These are phyloP conservation scores for Syzygium grande DNA, from an alignment of 345 rosid species.

Conservation along the genomic window DNA sequence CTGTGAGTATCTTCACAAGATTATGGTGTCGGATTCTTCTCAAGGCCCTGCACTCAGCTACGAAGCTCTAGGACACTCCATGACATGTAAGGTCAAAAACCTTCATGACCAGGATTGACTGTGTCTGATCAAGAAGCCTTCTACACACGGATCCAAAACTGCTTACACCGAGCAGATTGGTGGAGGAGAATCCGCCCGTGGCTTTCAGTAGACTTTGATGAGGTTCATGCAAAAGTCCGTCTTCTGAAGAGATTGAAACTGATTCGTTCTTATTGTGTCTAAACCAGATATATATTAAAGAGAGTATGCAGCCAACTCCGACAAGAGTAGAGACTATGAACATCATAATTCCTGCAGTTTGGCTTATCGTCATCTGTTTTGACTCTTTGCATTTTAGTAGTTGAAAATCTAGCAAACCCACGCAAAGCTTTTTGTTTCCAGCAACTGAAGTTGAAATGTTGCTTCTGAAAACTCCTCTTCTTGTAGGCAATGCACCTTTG, in stretches of 20 bases:
- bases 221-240: not conserved
- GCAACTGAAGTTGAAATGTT: not conserved
- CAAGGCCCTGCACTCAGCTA: not conserved
- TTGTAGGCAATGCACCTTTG: not conserved
- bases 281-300: not conserved
- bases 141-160: not conserved
- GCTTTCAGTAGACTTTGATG: rapidly evolving
- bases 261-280: not conserved
- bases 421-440: not conserved
- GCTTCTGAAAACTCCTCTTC: not conserved
- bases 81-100: not conserved
- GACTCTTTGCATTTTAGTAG: not conserved
- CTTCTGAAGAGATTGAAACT: not conserved
- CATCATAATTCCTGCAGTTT: rapidly evolving
- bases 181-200: not conserved
- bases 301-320: not conserved
- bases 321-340: not conserved
- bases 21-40: not conserved
- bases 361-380: not conserved
- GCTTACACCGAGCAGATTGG: not conserved
- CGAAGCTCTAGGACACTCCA: not conserved
- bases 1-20: not conserved
- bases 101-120: not conserved
- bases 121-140: not conserved
- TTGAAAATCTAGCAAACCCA: not conserved